phyloP scores from a whole-genome alignment of 257 asterid genomes.

The Scutellaria minor region DNA sequence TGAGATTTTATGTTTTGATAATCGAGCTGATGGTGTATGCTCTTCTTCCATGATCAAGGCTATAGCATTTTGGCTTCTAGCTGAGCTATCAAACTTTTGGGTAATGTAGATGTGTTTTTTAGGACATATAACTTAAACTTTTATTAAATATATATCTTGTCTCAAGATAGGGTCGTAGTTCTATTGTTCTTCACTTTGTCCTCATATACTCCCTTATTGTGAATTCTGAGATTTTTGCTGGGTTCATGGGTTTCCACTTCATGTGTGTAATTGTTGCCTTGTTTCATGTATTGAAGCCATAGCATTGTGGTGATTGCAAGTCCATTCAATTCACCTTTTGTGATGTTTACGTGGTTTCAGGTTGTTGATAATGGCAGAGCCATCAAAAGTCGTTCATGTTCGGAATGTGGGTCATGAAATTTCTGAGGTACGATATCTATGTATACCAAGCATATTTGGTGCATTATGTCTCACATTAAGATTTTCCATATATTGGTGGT shows the following conservation, averaged over 20 bases:
- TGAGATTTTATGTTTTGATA: too few relatives aligned
- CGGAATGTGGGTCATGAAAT: conserved; percentile 99
- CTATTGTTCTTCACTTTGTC: conserved; percentile 11
- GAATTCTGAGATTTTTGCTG: neutral
- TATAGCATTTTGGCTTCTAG: conserved; percentile 8
- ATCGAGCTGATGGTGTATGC: neutral
- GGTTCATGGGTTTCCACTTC: conserved; percentile 24
- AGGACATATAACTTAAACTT: neutral
- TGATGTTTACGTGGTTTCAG: conserved; percentile 41
- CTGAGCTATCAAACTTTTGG: conserved; percentile 15
- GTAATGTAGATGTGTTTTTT: neutral
- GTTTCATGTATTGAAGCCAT: conserved; percentile 11
- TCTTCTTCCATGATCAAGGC: conserved; percentile 8
- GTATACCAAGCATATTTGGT: neutral
- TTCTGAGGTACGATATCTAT: conserved; percentile 67
- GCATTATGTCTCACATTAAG: conserved; percentile 16
- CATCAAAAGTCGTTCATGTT: conserved; percentile 93
- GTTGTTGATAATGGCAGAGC: conserved; percentile 70
- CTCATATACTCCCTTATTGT: neutral
- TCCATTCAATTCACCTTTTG: conserved; percentile 4
- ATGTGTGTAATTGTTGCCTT: conserved; percentile 26
- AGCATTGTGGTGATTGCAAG: neutral
- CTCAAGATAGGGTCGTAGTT: conserved; percentile 2
- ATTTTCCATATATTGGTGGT: conserved; percentile 20
- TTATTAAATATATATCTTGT: conserved; percentile 3